Percentiles rank a stretch among this genome's conserved stretches.
Evolutionary conservation across 352 stramenopile species (phyloP).

Genomic region (Chrysophaeum taylorii): DNA sequence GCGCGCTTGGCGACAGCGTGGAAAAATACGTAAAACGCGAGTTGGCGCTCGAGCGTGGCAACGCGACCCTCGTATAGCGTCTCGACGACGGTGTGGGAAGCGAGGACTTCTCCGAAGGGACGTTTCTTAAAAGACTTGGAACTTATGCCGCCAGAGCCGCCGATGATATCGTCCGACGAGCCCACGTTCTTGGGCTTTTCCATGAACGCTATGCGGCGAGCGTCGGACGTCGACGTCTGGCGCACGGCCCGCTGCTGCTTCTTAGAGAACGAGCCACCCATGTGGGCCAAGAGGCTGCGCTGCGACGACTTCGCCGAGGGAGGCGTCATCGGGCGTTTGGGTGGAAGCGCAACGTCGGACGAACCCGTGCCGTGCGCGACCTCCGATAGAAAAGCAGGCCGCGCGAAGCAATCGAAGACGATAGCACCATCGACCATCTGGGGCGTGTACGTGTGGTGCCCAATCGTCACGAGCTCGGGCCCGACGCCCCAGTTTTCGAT

Average conservation of each 20-base stretch:
- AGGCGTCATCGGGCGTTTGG: too few species aligned
- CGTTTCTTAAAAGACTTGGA: too few species aligned
- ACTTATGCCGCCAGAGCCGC: too few species aligned
- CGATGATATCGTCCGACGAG: neutral
- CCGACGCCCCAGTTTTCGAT: slow-evolving; percentile 25
- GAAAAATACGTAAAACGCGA: slow-evolving; percentile 27
- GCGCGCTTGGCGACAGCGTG: slow-evolving; percentile 14
- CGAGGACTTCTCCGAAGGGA: slow-evolving; percentile 11
- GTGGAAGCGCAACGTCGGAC: too few species aligned
- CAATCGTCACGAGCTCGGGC: slow-evolving; percentile 27
- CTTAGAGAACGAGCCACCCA: neutral
- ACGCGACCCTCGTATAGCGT: slow-evolving; percentile 23
- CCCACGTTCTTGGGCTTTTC: neutral
- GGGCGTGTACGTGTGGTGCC: slow-evolving; percentile 28
- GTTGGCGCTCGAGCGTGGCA: slow-evolving; percentile 21
- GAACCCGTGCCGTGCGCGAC: neutral
- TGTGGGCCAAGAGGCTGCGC: too few species aligned
- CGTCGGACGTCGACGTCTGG: neutral
- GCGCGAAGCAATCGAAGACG: slow-evolving; percentile 13
- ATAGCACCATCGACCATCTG: slow-evolving; percentile 13
- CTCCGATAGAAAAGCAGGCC: neutral
- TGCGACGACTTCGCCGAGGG: too few species aligned
- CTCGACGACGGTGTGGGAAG: slow-evolving; percentile 22
- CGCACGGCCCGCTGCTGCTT: neutral
- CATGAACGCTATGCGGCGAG: slow-evolving; percentile 2